Percentiles rank a stretch among this genome's conserved stretches.
These are phyloP conservation scores for Cyclotella choctawhatcheeana DNA, from an alignment of 108 stramenopile genomes.

Conservation along the genomic window DNA sequence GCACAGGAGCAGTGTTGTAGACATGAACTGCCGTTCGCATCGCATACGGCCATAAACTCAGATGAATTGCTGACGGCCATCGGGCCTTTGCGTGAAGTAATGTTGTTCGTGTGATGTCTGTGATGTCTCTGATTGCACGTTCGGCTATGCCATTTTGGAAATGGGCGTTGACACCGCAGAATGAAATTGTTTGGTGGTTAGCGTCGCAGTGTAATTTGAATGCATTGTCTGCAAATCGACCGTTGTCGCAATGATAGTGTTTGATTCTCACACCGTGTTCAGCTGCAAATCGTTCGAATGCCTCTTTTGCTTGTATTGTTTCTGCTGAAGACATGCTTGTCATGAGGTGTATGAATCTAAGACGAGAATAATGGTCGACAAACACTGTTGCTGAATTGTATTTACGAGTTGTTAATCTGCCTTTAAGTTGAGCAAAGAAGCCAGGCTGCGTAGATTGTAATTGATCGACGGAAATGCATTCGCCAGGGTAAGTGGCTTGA, in stretches of 20 bases:
- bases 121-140: conserved; percentile 31
- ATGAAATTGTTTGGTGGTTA: conserved; percentile 28
- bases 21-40: conserved; percentile 9
- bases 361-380: conserved; percentile 7
- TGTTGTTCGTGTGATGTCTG: conserved; percentile 30
- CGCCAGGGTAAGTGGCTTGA: conserved; percentile 1
- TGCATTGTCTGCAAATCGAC: conserved; percentile 3
- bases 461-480: not conserved
- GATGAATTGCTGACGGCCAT: conserved; percentile 36
- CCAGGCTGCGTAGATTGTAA: not conserved
- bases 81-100: conserved; percentile 33
- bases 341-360: not conserved
- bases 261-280: not conserved
- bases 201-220: not conserved
- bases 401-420: not conserved
- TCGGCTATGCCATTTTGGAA: conserved; percentile 35
- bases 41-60: conserved; percentile 48
- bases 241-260: conserved; percentile 6
- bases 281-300: conserved; percentile 29
- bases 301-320: not conserved
- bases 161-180: conserved; percentile 38
- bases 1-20: conserved; percentile 10
- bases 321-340: not conserved
- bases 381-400: conserved; percentile 5
- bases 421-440: conserved; percentile 4